Base-by-base conservation (phyloP, 345 rosid species). In the Lagerstroemia speciosa region DNA sequence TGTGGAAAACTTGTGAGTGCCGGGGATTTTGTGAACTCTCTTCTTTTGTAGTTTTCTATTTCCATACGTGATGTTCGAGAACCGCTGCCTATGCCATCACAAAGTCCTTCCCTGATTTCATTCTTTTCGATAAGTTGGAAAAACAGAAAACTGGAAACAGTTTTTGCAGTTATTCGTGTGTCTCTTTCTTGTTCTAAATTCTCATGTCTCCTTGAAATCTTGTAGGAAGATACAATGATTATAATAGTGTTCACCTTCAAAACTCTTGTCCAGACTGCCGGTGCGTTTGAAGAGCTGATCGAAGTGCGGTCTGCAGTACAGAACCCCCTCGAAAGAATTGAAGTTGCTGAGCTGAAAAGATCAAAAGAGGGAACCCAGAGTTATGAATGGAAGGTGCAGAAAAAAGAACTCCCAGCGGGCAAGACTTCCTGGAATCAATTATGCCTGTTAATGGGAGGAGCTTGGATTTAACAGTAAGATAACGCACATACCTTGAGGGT, bases 251-350 rank as follows among this genome's bases (percentile, higher is more conserved):
- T 65, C 50, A 86, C 91, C 89, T 77, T 87, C 87, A 62, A 87
- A 87, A 48, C 87, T 87, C 81, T 87, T 84, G 43, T 78, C 83
- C 20, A 87, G 70, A 73, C 89, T 84, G 71, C 89, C 87, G 26
- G 92, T 81, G 80, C 84, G 76, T 78, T 87, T 87, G 84, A 87
- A 84, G 52, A 83, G 78, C 77, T 87, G 92, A 73, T 87, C 86
- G 72, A 58, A 87, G 67, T 87, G 92, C 66, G 89, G 92, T 63
- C 84, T 80, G 82, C 92, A 87, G 73, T 84, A 84, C 37, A 87
- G 75, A 48, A 87, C 92, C 36, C 92, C 92, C 62, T 87, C 89
- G 46, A 84, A 84, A 58, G 92, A 87, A 73, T 76, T 72, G 78
- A 57, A 87, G 76, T 83, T 84, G 80, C 86, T 75, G 29, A 84